These are phyloP conservation scores for Schwanniomyces yamadae DNA, from an alignment of 805 yeast genomes.

Conservation along the genomic window DNA sequence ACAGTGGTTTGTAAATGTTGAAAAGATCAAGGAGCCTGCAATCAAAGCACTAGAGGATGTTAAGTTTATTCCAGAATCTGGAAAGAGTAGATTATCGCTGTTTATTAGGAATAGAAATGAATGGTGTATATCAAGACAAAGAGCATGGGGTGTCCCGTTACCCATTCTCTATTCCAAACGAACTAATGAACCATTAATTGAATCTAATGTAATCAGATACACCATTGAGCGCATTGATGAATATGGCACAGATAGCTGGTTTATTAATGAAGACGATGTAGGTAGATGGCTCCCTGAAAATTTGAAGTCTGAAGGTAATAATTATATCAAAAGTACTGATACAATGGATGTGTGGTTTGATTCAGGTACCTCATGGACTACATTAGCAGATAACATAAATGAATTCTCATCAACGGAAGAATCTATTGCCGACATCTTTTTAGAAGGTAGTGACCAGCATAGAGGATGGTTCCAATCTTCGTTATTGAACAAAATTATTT, in stretches of 20 bases:
- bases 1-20: conserved; percentile 94
- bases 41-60: conserved; percentile 59
- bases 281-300: conserved; percentile 72
- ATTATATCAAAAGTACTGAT: conserved; percentile 69
- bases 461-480: conserved; percentile 99
- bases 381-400: conserved; percentile 42
- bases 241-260: conserved; percentile 81
- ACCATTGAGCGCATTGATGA: conserved; percentile 56
- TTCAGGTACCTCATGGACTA: conserved; percentile 90
- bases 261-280: conserved; percentile 50
- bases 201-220: conserved; percentile 51
- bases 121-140: conserved; percentile 97
- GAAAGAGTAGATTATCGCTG: conserved; percentile 65
- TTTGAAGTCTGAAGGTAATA: conserved; percentile 38
- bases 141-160: conserved; percentile 98
- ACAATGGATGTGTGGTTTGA: conserved; percentile 99
- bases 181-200: conserved; percentile 65
- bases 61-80: conserved; percentile 70
- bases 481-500: conserved; percentile 68
- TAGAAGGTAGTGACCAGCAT: conserved; percentile 98
- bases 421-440: conserved; percentile 70
- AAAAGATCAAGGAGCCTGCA: conserved; percentile 64
- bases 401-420: conserved; percentile 27
- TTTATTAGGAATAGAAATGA: conserved; percentile 79
- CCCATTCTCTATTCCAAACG: conserved; percentile 68